Conservation (phyloP, 371 early-diverging fungal genomes). For the Syncephalastrum sp. region DNA sequence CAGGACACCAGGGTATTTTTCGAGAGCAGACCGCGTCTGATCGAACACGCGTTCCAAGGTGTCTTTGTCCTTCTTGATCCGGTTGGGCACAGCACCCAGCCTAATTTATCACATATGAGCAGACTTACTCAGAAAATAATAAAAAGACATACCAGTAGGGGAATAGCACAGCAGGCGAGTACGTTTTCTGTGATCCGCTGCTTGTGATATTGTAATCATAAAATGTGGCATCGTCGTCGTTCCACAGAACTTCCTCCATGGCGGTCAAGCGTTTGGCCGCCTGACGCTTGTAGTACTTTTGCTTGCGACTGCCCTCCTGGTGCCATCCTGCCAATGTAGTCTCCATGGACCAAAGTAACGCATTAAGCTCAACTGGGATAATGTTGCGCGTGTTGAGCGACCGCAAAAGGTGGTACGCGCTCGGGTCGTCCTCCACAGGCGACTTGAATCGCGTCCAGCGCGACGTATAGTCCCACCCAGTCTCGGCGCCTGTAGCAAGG, state of each 20-base stretch:
- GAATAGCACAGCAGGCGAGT: slow-evolving; percentile 39
- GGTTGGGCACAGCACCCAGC: slow-evolving; percentile 41
- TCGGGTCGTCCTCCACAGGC: slow-evolving; percentile 18
- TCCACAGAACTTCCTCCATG: slow-evolving; percentile 54
- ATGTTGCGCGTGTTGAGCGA: slow-evolving; percentile 61
- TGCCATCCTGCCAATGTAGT: slow-evolving; percentile 55
- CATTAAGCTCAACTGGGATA: slow-evolving; percentile 87
- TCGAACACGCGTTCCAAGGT: slow-evolving; percentile 29
- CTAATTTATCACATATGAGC: slow-evolving; percentile 2
- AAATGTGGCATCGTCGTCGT: slow-evolving; percentile 41
- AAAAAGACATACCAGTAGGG: slow-evolving; percentile 39
- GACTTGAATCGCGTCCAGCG: slow-evolving; percentile 61
- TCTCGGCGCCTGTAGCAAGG: slow-evolving; percentile 83
- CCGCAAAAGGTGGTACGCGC: slow-evolving; percentile 35
- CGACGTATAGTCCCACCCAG: slow-evolving; percentile 88
- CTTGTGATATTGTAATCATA: slow-evolving; percentile 58
- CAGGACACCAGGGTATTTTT: slow-evolving; percentile 61
- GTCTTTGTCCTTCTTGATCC: slow-evolving; percentile 14
- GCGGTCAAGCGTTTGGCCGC: slow-evolving; percentile 42
- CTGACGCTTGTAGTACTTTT: slow-evolving; percentile 30
- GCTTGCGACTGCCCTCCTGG: slow-evolving; percentile 15
- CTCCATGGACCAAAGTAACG: slow-evolving; percentile 77
- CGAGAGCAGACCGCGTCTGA: slow-evolving; percentile 23
- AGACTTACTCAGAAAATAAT: neutral
- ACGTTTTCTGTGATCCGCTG: slow-evolving; percentile 25